These are phyloP conservation scores for Boletus calvinii DNA, from an alignment of 1,284 basidiomycete species.

Conservation along the genomic window DNA sequence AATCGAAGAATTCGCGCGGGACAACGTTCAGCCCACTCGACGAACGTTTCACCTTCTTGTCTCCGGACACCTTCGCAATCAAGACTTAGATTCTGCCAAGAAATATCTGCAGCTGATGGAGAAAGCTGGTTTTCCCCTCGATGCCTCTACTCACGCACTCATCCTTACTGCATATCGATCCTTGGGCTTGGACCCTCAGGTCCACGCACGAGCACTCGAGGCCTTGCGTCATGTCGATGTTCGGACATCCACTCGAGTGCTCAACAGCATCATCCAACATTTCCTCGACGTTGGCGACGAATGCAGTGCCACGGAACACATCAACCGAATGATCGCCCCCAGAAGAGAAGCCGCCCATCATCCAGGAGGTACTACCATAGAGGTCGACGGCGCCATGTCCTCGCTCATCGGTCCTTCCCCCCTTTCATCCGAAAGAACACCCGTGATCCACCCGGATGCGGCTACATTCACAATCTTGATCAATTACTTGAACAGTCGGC, in stretches of 20 bases:
- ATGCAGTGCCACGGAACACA: conserved; percentile 41
- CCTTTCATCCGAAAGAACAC: conserved; percentile 8
- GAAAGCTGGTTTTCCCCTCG: conserved; percentile 49
- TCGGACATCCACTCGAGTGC: conserved; percentile 45
- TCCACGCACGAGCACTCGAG: conserved; percentile 52
- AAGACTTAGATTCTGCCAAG: conserved; percentile 56
- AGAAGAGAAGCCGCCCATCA: conserved; percentile 18
- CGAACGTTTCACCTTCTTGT: conserved; percentile 68
- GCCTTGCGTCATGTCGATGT: conserved; percentile 42
- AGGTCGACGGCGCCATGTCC: conserved; percentile 30
- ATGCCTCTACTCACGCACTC: conserved; percentile 57
- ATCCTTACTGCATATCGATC: conserved; percentile 58
- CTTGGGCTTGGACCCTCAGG: conserved; percentile 55
- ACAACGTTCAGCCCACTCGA: conserved; percentile 48
- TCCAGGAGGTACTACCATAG: conserved; percentile 37
- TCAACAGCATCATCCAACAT: conserved; percentile 65
- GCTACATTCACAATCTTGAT: conserved; percentile 66
- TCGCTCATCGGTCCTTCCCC: conserved; percentile 10
- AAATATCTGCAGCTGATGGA: conserved; percentile 54
- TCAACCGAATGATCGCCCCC: conserved; percentile 54
- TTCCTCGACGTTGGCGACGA: conserved; percentile 58
- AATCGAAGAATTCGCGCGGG: conserved; percentile 49
- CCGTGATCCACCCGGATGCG: conserved; percentile 45
- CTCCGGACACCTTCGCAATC: conserved; percentile 65
- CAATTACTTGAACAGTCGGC: conserved; percentile 49